Base-by-base conservation (phyloP, 2,329 filamentous ascomycete genomes). In the Scedosporium aurantiacum region DNA sequence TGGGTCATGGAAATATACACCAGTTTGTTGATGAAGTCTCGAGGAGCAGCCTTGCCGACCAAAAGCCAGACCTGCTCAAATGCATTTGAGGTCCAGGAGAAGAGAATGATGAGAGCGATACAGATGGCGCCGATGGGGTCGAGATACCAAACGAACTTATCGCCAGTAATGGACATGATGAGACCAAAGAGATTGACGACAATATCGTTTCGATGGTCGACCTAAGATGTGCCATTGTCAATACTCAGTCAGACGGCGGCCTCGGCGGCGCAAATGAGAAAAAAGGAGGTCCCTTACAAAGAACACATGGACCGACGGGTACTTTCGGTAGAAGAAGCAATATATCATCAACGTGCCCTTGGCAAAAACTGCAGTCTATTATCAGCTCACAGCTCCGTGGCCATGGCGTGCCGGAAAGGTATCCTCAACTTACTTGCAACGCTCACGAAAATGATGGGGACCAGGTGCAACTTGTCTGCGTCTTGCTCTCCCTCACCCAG, bases 61-160 rank as follows among this genome's bases (percentile, higher is more conserved):
- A 86, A 75, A 25, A 85, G 75, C 75, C 80, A 82, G 14, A 86
- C 80, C 64, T 86, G 82, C 64, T 85, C 83, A 61, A 81, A 82
- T 3, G 82, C 82, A 57, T 85, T 85, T 60, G 78, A 71, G 10
- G 79, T 76, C 83, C 83, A 86, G 21, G 83, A 85, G 67, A 80
- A 79, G 63, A 85, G 77, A 65, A 86, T 84, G 65, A 85, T 75
- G 37, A 85, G 70, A 5, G 81, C 83, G 61, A 86, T 84, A 60
- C 80, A 71, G 45, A 86, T 82, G 66, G 83, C 83, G 47, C 83
- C 83, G 40, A 84, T 73, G 0, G 82, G 82, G 63, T 85, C 83
- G n/a, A 84, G 72, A 64, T 79, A 85, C 83, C 83, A 86, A 8
- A 80, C 77, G 50, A 77, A 73, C 32, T 75, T 74, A 65, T 77